phyloP scores from a whole-genome alignment of 2,329 filamentous ascomycete genomes.

The Fusarium sp. region DNA sequence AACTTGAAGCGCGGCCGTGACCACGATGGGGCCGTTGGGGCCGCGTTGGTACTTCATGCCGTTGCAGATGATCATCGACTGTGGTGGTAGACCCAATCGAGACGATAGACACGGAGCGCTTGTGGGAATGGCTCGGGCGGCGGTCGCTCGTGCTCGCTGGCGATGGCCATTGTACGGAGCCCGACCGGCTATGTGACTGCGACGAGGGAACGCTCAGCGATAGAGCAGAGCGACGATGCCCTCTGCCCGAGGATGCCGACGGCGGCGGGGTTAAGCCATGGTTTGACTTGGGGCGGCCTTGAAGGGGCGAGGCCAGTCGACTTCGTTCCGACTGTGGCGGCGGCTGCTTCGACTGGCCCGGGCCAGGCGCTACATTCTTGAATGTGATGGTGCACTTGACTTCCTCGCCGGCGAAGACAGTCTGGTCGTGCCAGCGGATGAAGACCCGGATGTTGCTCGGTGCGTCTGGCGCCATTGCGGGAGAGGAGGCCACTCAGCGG shows the following conservation, averaged over 20 bases:
- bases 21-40: conserved; percentile 71
- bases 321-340: conserved; percentile 51
- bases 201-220: conserved; percentile 72
- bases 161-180: conserved; percentile 65
- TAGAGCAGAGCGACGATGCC: conserved; percentile 76
- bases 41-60: conserved; percentile 59
- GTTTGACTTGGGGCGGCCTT: conserved; percentile 59
- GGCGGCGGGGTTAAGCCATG: conserved; percentile 64
- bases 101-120: conserved; percentile 86
- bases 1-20: conserved; percentile 84
- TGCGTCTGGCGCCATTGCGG: conserved; percentile 66
- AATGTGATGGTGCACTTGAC: conserved; percentile 97
- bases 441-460: conserved; percentile 90
- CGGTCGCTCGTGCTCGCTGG: conserved; percentile 50
- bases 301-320: conserved; percentile 61
- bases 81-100: conserved; percentile 76
- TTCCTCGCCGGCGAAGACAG: conserved; percentile 96
- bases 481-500: conserved; percentile 49
- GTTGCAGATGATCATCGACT: conserved; percentile 63
- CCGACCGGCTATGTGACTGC: conserved; percentile 61
- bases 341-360: conserved; percentile 51
- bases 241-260: conserved; percentile 59
- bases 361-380: conserved; percentile 80
- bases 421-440: conserved; percentile 93
- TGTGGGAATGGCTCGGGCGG: conserved; percentile 72